Evolutionary conservation across 2,329 filamentous ascomycete species (phyloP).

Genomic region (Penicillium aurantiogriseum): DNA sequence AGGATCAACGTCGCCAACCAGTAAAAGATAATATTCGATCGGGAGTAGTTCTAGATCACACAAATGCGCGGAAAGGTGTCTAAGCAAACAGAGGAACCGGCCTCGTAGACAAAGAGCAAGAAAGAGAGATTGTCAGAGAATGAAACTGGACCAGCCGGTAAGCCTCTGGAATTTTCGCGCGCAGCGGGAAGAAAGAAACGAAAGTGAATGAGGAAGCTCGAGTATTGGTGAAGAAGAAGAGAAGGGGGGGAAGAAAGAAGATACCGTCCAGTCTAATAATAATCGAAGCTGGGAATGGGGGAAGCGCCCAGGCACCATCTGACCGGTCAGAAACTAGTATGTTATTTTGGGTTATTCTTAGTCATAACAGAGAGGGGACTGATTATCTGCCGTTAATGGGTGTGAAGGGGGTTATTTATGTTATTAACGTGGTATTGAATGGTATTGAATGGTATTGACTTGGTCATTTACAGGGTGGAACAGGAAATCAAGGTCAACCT

Average conservation of each 20-base stretch:
- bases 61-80: neutral
- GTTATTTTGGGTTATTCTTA: slow-evolving; percentile 9
- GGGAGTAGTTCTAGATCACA: slow-evolving; percentile 14
- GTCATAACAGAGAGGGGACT: neutral
- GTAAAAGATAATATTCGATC: slow-evolving; percentile 9
- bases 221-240: slow-evolving; percentile 16
- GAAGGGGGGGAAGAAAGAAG: slow-evolving; percentile 11
- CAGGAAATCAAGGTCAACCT: neutral
- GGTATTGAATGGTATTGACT: neutral
- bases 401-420: neutral
- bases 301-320: slow-evolving; percentile 7
- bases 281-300: slow-evolving; percentile 13
- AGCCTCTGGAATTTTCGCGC: slow-evolving; percentile 34
- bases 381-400: neutral
- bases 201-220: slow-evolving; percentile 22
- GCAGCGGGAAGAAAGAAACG: slow-evolving; percentile 38
- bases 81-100: slow-evolving; percentile 35
- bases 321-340: slow-evolving; percentile 12
- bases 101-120: slow-evolving; percentile 31
- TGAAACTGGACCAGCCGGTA: slow-evolving; percentile 39
- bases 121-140: slow-evolving; percentile 31
- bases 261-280: slow-evolving; percentile 18
- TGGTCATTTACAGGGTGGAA: neutral
- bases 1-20: slow-evolving; percentile 9
- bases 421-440: neutral